Evolutionary conservation across 495 filamentous ascomycete genomes (phyloP), one percentile per base, ranked within the genome.

Genomic region (Talaromyces ruber): DNA sequence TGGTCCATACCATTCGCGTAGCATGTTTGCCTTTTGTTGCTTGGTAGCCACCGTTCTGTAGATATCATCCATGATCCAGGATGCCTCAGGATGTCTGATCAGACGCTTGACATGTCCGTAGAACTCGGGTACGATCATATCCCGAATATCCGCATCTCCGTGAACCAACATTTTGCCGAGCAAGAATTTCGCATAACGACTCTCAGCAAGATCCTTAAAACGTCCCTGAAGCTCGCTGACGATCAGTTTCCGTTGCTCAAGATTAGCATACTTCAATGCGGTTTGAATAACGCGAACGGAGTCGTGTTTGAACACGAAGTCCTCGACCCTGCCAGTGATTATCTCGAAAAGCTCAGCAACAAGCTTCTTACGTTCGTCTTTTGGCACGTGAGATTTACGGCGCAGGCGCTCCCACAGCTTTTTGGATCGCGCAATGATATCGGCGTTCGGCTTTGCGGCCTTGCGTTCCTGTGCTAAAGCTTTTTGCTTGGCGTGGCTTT

Each of bases 301-400:
- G 68, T 99, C 95, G 72, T 99, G 95, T 80, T 98, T 99, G 78
- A 99, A 89, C 25, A 97, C 93, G 64, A 97, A 96, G 55, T 97
- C 95, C 70, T 91, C 91, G 66, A 98, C 87, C 18, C 87, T 82
- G 22, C 92, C 92, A 6, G 88, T 95, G 67, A 97, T 88, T 66
- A 98, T 93, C 56, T 86, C 84, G 71, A 92, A 97, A 6, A 98
- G 81, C 78, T 98, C 93, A 24, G 84, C 83, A 32, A 98, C 88
- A 21, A 98, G 82, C 71, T 86, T 82, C 71, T 93, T 89, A 59
- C 95, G 81, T 73, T 98, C 91, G 45, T 92, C 89, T 61, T 82
- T 80, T 18, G 90, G 88, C 1, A 97, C 89, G 67, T 97, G 90
- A 8, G 92, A 95, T 73, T 97, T 97, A 63, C 90, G 83, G 61